Evolutionary conservation across 1,139 yeast species (phyloP), one percentile per base, ranked within the genome.

Genomic region (Lodderomyces metapsilosis): DNA sequence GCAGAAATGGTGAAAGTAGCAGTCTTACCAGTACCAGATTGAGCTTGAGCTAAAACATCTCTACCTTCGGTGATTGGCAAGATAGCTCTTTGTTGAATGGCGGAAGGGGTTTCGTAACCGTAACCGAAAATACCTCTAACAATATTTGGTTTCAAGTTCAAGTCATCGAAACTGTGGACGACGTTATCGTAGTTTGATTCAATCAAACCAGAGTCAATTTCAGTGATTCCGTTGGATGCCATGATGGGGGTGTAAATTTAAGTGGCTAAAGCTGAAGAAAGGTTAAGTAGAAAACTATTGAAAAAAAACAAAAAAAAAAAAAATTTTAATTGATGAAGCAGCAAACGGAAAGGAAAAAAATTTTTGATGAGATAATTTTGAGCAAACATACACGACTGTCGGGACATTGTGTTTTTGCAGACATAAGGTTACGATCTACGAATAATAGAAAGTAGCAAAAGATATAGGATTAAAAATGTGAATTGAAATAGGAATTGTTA

Each of bases 1-100:
- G 95, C 92, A 59, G 96, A 86, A 61, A 92, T 91, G 68, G 98
- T 85, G 83, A 92, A 92, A 55, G 98, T 92, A 63, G 98, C 98
- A 51, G 98, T 92, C 79, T 92, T 92, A 84, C 98, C 98, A 54
- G 98, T 92, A 84, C 98, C 98, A 43, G 98, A 91, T 80, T 92
- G 98, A 57, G 98, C 97, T 75, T 92, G 98, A 56, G 98, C 98
- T 62, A 92, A 82, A 46, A 91, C 96, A 71, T 92, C 98, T 73
- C 92, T 83, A 56, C 96, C 96, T 70, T 88, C 94, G 63, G 92
- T 84, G 69, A 92, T 89, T 66, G 96, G 98, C 65, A 87, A 77
- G 60, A 92, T 92, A 52, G 98, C 98, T 74, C 98, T 88, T 71
- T 88, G 95, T 77, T 92, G 98, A 74, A 92, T 92, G 53, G 98